Base-by-base conservation (phyloP, 1,284 basidiomycete species). In the Schizopora paradoxa region DNA sequence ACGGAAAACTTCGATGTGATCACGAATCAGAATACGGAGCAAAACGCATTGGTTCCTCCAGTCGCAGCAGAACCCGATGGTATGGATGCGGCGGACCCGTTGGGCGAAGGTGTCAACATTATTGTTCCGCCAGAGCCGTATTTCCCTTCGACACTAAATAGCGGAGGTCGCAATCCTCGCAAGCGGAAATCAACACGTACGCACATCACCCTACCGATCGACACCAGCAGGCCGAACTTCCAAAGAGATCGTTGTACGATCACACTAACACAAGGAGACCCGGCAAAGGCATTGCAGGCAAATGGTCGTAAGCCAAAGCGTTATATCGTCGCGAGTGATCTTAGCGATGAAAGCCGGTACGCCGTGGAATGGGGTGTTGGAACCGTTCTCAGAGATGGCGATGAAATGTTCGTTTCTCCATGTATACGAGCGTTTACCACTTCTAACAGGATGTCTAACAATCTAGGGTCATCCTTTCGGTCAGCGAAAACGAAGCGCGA, bases 291-390 rank as follows among this genome's bases (percentile, higher is more conserved):
- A 31, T 61, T 80, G 28, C 75, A 74, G 33, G 58, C 66, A 47
- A 67, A 62, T 14, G 76, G 73, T 23, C 74, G 86, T 55, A 74
- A 77, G 48, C 69, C 66, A 49, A 80, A 82, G 57, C 74, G 76
- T 35, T 99, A 98, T 63, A 74, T 97, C 5, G 86, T 98, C 14
- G 88, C 91, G 2, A 95, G 91, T 58, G 95, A 99, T 73, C 64
- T 98, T 56, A 92, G 88, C 53, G 89, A 96, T 56, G 93, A 96
- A 69, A 85, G 81, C 64, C 73, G 86, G 28, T 96, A 91, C 64
- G 92, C 93, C 0, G 78, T 95, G 5, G 91, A 95, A 62, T 95
- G 92, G 91, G 92, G 89, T 1, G 94, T 98, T 51, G 95, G 95
- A 4, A 98, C 95, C 0, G 95, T 98, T 0, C 68, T 97, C 49